Evolutionary conservation across 768 basidiomycete genomes (phyloP), one percentile per base, ranked within the genome.

Genomic region (Sistotremastrum suecicum): DNA sequence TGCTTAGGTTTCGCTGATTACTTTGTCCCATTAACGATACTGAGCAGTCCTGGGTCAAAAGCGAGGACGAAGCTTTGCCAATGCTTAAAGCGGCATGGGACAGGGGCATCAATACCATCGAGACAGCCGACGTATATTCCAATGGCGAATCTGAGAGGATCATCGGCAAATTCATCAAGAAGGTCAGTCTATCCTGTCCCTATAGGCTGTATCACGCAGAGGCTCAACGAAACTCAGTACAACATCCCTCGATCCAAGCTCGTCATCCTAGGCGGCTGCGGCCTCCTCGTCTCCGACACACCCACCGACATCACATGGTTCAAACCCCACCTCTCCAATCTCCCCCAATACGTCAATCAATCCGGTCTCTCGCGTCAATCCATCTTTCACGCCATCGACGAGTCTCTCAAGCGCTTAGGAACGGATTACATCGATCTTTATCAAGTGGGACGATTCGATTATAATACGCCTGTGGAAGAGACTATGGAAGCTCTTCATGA

Each of bases 401-500:
- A 39, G 7, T 56, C 52, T 4, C 49, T 57, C 31, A 41, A 30
- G 34, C 50, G 56, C 32, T 53, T 57, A 1, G 33, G 45, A 6
- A 56, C 56, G 12, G 10, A 39, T 1, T 56, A 54, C 41, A 56
- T 56, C 52, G 55, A 56, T 38, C 43, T 56, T 20, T 55, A 67
- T 3, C 66, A 69, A 50, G 61, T 62, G 39, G 65, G 65, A 47
- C 56, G 63, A 7, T 61, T 55, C 37, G 64, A 66, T 48, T 36
- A 36, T 2, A 51, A 53, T 40, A 56, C 55, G 10, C 49, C 65
- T 5, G 38, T 48, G 5, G 58, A 60, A 42, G 65, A 65, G 54
- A 66, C 62, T 2, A 67, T 68, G 66, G 58, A 62, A 44, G 66
- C 66, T 3, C 50, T 67, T 11, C 62, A 66, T 43, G 66, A 67